Evolutionary conservation across 2,329 filamentous ascomycete genomes (phyloP).

Genomic region (Triangularia verruculosa): DNA sequence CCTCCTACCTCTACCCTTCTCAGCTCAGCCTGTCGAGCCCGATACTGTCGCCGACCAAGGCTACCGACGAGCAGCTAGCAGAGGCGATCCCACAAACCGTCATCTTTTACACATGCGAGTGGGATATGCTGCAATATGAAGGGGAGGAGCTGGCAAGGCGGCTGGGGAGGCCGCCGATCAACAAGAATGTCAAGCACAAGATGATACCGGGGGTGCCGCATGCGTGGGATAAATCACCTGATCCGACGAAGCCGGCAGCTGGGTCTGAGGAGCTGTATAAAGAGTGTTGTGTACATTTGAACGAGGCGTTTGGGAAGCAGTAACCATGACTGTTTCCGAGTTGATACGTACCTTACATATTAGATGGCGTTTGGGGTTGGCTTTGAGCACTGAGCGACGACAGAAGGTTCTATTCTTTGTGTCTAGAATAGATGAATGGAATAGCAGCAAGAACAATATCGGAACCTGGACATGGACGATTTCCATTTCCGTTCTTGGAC

Average conservation of each 20-base stretch:
- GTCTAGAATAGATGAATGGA: not conserved
- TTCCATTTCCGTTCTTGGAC: too few relatives aligned
- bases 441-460: too few relatives aligned
- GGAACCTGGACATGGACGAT: too few relatives aligned
- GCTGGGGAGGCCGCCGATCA: constrained; percentile 44
- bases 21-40: constrained; percentile 49
- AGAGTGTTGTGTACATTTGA: constrained; percentile 51
- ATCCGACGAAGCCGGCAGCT: constrained; percentile 51
- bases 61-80: constrained; percentile 49
- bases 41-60: constrained; percentile 56
- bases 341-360: not conserved
- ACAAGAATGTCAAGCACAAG: constrained; percentile 56
- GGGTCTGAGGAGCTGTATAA: constrained; percentile 53
- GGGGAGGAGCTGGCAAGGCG: constrained; percentile 60
- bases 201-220: constrained; percentile 59
- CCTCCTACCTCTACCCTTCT: constrained; percentile 57
- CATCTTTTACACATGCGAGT: constrained; percentile 61
- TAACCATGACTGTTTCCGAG: not conserved
- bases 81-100: constrained; percentile 50
- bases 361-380: not conserved
- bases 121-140: constrained; percentile 62
- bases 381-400: not conserved
- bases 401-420: not conserved
- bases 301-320: constrained; percentile 39
- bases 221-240: constrained; percentile 66